Percentiles rank a stretch among this genome's conserved stretches.
Conservation (phyloP, 495 filamentous ascomycete genomes). For the Viridothelium virens region DNA sequence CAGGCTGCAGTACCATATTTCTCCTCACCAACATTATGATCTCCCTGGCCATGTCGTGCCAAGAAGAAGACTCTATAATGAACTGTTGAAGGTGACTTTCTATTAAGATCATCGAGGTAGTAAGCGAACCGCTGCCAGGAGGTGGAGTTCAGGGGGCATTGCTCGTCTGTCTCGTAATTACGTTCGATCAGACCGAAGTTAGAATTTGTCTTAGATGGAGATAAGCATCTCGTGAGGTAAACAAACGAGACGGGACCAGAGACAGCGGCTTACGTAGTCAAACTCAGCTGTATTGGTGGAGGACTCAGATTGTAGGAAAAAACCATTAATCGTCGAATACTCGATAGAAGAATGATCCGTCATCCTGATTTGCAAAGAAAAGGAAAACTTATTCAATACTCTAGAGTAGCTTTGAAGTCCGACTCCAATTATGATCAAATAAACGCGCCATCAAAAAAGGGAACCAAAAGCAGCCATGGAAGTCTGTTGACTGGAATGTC, state of each 20-base stretch:
- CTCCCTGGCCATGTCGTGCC: conserved; percentile 36
- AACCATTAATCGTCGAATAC: conserved; percentile 21
- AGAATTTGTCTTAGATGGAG: conserved; percentile 18
- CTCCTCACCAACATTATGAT: conserved; percentile 34
- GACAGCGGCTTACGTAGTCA: conserved; percentile 24
- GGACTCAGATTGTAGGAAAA: conserved; percentile 28
- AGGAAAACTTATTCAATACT: not conserved
- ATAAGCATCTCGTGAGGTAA: not conserved
- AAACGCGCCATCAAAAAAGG: too few relatives aligned
- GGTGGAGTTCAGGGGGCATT: conserved; percentile 9
- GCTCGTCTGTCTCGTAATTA: conserved; percentile 24
- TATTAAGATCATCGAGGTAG: conserved; percentile 22
- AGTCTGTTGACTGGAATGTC: too few relatives aligned
- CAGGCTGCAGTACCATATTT: conserved; percentile 35
- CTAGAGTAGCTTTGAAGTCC: not conserved
- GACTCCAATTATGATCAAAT: too few relatives aligned
- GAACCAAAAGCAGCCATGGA: too few relatives aligned
- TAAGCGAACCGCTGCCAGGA: conserved; percentile 30
- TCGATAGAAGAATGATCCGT: not conserved
- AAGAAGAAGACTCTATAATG: conserved; percentile 32
- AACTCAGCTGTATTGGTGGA: conserved; percentile 21
- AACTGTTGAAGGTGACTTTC: conserved; percentile 16
- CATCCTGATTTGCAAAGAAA: not conserved
- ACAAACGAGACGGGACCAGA: not conserved
- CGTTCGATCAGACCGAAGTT: conserved; percentile 31